Conservation (phyloP, 2,329 filamentous ascomycete species). For the Trichoderma breve region DNA sequence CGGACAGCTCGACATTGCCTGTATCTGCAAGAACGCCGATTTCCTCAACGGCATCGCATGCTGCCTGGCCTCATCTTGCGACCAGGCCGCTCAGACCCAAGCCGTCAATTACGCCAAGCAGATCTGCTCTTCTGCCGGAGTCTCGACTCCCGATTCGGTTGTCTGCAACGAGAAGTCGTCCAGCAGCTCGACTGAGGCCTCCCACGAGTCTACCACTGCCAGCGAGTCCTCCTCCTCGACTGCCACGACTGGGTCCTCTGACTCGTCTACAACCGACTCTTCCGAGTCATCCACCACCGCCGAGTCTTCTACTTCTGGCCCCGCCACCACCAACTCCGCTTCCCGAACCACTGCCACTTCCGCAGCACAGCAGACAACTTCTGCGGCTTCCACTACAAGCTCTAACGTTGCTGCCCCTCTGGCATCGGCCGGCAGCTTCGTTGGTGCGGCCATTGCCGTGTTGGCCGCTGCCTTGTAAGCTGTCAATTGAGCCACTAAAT, state of each 20-base stretch:
- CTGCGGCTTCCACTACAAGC: background rate
- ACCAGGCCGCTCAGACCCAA: constrained; percentile 31
- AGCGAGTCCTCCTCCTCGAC: constrained; percentile 4
- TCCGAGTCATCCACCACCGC: background rate
- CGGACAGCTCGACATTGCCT: constrained; percentile 38
- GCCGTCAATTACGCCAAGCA: constrained; percentile 39
- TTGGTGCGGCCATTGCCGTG: constrained; percentile 32
- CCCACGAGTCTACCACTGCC: constrained; percentile 11
- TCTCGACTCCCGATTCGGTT: constrained; percentile 38
- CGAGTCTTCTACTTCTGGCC: background rate
- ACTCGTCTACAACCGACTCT: constrained; percentile 18
- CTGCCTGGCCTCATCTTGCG: constrained; percentile 40
- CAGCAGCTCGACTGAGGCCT: constrained; percentile 18
- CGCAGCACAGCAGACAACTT: background rate
- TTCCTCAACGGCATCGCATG: constrained; percentile 44
- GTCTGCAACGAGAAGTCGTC: constrained; percentile 32
- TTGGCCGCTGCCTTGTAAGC: constrained; percentile 31
- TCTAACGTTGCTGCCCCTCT: constrained; percentile 16
- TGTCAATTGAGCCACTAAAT: background rate
- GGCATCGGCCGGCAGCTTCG: constrained; percentile 22
- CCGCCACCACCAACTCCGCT: constrained; percentile 13
- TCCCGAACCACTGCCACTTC: constrained; percentile 12
- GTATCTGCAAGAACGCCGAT: constrained; percentile 41
- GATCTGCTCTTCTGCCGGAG: constrained; percentile 39
- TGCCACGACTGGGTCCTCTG: constrained; percentile 11